Conservation (phyloP, 306 rosid species). For the Vigna reflexopilosa region DNA sequence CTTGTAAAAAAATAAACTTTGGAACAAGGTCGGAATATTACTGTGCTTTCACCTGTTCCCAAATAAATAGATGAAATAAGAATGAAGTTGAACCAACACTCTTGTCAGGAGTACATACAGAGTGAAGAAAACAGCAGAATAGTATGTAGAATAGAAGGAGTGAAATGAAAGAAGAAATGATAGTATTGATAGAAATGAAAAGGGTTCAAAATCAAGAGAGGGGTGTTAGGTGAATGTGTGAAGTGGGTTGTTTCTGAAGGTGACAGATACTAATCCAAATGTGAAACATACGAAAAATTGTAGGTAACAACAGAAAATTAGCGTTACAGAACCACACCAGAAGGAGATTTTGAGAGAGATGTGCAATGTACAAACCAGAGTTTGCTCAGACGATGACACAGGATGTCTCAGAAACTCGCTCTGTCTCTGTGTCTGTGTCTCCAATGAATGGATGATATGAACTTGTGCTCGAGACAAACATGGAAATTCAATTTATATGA, state of each 20-base stretch:
- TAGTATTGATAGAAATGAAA: background rate
- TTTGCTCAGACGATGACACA: background rate
- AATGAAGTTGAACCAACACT: conserved; percentile 11
- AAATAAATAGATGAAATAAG: background rate
- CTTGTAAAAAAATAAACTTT: background rate
- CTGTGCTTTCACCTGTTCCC: conserved; percentile 36
- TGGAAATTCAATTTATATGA: no score
- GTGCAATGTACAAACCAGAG: background rate
- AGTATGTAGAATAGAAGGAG: background rate
- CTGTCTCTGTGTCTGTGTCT: background rate
- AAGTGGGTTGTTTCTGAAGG: conserved; percentile 30
- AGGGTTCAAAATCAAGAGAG: background rate
- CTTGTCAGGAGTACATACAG: conserved; percentile 6
- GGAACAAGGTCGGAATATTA: conserved; percentile 27
- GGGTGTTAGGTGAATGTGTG: conserved; percentile 33
- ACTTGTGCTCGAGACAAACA: no score
- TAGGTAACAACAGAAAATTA: background rate
- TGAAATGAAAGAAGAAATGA: background rate
- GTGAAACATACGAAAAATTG: background rate
- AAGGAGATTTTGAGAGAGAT: background rate
- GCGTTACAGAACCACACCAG: background rate
- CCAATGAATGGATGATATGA: no score
- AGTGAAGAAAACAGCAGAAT: background rate
- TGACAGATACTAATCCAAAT: conserved; percentile 1
- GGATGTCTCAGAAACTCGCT: conserved; percentile 32